These are phyloP conservation scores for Vitis hybrid DNA, from an alignment of 177 flowering plant genomes.

Conservation along the genomic window DNA sequence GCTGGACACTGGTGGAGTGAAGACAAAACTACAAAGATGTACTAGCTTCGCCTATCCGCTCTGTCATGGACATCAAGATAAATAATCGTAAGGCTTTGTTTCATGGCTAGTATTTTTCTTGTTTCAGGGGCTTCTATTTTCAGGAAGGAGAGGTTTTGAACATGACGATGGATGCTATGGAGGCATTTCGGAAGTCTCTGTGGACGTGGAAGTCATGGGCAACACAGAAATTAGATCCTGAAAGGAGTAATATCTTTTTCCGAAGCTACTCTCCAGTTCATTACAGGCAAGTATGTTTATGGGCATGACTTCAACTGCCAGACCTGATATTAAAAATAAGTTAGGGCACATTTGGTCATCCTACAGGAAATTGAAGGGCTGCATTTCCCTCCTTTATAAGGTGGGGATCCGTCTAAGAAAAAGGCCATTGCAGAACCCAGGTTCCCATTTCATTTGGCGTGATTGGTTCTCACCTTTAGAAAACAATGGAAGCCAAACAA, in stretches of 20 bases:
- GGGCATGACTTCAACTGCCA: too few relatives aligned
- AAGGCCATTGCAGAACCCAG: too few relatives aligned
- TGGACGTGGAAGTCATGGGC: slow-evolving; percentile 73
- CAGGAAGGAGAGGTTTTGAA: slow-evolving; percentile 65
- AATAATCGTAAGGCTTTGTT: too few relatives aligned
- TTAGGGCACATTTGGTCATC: background rate
- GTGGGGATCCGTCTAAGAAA: background rate
- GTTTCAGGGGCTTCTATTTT: slow-evolving; percentile 66
- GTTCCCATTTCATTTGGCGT: too few relatives aligned
- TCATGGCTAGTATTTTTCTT: too few relatives aligned
- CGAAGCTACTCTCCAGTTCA: slow-evolving; percentile 80
- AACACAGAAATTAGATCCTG: slow-evolving; percentile 34
- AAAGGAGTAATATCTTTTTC: slow-evolving; percentile 52
- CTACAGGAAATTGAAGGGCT: background rate
- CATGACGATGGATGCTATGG: slow-evolving; percentile 58
- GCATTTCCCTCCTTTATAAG: background rate
- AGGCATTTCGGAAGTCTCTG: slow-evolving; percentile 67
- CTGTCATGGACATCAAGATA: too few relatives aligned
- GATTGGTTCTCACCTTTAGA: too few relatives aligned
- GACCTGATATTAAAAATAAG: too few relatives aligned
- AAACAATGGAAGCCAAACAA: too few relatives aligned
- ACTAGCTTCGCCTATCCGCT: slow-evolving; percentile 7
- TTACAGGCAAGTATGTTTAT: slow-evolving; percentile 48
- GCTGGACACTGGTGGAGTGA: slow-evolving; percentile 93
- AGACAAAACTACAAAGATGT: slow-evolving; percentile 67